Evolutionary conservation across 805 yeast species (phyloP).

Genomic region (Metschnikowia hibisci): DNA sequence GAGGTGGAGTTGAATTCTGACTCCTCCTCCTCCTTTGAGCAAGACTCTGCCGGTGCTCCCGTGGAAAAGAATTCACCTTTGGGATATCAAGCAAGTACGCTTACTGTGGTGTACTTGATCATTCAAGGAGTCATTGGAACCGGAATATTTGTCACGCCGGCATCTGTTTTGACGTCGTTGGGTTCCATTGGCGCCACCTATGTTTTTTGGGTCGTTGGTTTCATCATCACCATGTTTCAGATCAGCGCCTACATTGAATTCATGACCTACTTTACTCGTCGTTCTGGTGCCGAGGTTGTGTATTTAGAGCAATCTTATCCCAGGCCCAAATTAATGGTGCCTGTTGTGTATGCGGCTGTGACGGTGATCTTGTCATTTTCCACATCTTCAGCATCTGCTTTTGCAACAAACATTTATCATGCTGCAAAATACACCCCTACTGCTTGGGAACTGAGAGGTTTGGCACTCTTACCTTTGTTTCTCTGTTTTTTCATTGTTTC

Average conservation of each 20-base stretch:
- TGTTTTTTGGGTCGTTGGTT: slow-evolving; percentile 42
- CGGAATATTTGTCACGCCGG: slow-evolving; percentile 71
- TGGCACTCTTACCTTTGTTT: slow-evolving; percentile 31
- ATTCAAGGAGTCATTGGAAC: slow-evolving; percentile 72
- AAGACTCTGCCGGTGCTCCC: slow-evolving; percentile 35
- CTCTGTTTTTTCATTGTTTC: slow-evolving; percentile 22
- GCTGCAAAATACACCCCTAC: slow-evolving; percentile 30
- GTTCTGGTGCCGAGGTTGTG: slow-evolving; percentile 39
- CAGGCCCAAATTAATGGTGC: slow-evolving; percentile 30
- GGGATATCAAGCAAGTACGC: slow-evolving; percentile 35
- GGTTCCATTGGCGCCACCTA: slow-evolving; percentile 44
- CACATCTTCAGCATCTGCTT: slow-evolving; percentile 36
- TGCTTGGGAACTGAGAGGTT: slow-evolving; percentile 35
- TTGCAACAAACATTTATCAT: slow-evolving; percentile 29
- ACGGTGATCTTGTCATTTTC: slow-evolving; percentile 33
- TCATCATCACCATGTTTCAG: slow-evolving; percentile 35
- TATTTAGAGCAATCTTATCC: slow-evolving; percentile 39
- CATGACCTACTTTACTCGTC: slow-evolving; percentile 33
- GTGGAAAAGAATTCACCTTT: slow-evolving; percentile 37
- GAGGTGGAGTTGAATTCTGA: slow-evolving; percentile 5
- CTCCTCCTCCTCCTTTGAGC: slow-evolving; percentile 11
- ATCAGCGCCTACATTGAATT: slow-evolving; percentile 39
- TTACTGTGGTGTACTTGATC: slow-evolving; percentile 58
- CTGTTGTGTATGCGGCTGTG: slow-evolving; percentile 38
- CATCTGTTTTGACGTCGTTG: slow-evolving; percentile 47